Base-by-base conservation (phyloP, 2,329 filamentous ascomycete genomes). In the Metarhizium guizhouense region DNA sequence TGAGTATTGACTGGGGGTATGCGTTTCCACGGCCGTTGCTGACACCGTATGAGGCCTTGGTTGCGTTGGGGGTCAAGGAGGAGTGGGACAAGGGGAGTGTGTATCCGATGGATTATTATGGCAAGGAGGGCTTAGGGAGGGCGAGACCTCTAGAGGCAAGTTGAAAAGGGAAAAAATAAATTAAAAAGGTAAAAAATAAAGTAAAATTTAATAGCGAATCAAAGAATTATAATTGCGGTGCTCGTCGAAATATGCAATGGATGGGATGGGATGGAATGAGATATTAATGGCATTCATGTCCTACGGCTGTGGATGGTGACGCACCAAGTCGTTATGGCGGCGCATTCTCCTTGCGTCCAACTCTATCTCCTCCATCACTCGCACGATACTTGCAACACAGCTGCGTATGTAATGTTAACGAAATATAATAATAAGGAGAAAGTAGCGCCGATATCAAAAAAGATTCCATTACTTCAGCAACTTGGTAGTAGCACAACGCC, bases 1-100 rank as follows among this genome's bases (percentile, higher is more conserved):
- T 99, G 68, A 97, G 93, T 70, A 99, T 99, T 62, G 94, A 99
- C 73, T 99, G 94, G 94, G 94, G 94, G 0, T 97, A 97, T 74
- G 94, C 94, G 0, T 99, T 99, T 67, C 83, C 90, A 1, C 76
- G 89, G 50, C 94, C 94, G 51, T 70, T 99, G 57, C 72, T 99
- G 67, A 97, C 93, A 53, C 93, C 94, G 2, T 96, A 99, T 64
- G 94, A 99, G 74, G 94, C 94, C 6, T 79, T 97, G 57, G 86
- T 99, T 38, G 89, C 90, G n/a, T 73, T 99, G 51, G 91, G 88
- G 3, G 85, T 85, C 59, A 83, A 81, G 60, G 81, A 94, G 62
- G 88, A 88, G 51, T 95, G 84, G 89, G 85, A 77, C 16, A 56
- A 61, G 36, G 56, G 57, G 11, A 53, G 58, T 6, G 79, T 90